Evolutionary conservation across 129 eudicot genomes (phyloP), one percentile per base, ranked within the genome.

Genomic region (Escallonia herrerae): DNA sequence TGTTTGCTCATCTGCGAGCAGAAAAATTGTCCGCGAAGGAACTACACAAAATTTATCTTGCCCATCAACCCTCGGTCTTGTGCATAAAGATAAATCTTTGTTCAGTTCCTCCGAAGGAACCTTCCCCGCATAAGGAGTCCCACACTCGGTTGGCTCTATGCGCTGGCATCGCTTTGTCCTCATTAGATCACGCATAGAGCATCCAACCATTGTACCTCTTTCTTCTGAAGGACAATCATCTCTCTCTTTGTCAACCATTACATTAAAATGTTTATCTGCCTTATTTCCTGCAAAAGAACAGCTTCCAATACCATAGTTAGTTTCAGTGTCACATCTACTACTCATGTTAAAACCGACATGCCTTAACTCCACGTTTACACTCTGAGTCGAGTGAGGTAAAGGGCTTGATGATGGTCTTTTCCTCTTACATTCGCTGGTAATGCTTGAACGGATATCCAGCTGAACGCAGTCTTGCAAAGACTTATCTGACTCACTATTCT

Each of bases 141-240:
- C 74, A 63, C 22, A 61, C 63, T 74, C 84, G 54, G 76, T 63
- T 44, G 74, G 62, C 67, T 82, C 90, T 51, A 68, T 64, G 56
- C 79, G 78, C 47, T 79, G 74, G 72, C 64, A 62, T 13, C 97
- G 85, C 56, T 89, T 94, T 80, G 75, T 86, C 81, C 99, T 86
- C 99, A 94, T 94, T 74, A 94, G 63, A 76, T 94, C 99, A 55
- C 99, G 80, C 58, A 86, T 67, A 12, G 99, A 89, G 87, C 83
- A 83, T 71, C 67, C 85, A 76, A 58, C 69, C 43, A 73, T 54
- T 40, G 66, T 66, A 68, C 80, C 76, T 75, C 64, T 72, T 68
- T 69, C 72, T 22, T 39, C 68, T 12, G 55, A 40, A 56, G 40
- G 43, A 64, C 68, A 33, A 7, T 5, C 45, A 60, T 56, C 73